Evolutionary conservation across 2,329 filamentous ascomycete species (phyloP), one percentile per base, ranked within the genome.

Genomic region (Trichoderma koningiopsis): DNA sequence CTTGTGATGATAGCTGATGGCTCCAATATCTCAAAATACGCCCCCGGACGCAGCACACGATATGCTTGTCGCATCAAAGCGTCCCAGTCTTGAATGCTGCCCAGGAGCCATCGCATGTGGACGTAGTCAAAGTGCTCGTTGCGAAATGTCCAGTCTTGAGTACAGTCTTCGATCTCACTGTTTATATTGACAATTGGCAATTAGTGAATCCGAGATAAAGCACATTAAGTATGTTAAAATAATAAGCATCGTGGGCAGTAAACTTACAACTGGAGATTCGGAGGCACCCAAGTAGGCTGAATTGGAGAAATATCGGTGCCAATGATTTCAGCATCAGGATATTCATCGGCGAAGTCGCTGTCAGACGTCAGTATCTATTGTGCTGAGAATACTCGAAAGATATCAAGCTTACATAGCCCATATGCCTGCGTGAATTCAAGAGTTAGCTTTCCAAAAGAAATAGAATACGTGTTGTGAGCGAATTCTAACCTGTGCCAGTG

Each of bases 281-380:
- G 33, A 53, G 67, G 59, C 19, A 89, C 83, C 79, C 85, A 85
- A 37, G 77, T 78, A 0, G 86, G 86, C 73, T 88, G 86, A 10
- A 87, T 86, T 0, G 86, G 85, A 11, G 83, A 86, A 19, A 88
- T 81, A 73, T 89, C 86, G 2, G 84, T 86, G 47, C 86, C 87
- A 40, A 82, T 80, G 1, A 78, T 83, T 76, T 75, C 79, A 63
- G 75, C 82, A 70, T 79, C 73, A 11, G 84, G 83, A 49, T 82
- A 83, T 3, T 81, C 70, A 66, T 85, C 76, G 72, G 80, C 76
- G 63, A 80, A 76, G 70, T 88, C 87, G 66, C 89, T 88, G 2
- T 86, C 85, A 88, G 67, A 86, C 83, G 35, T 66, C 6, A 66
- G 11, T 27, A 35, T 3, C 11, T 5, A 13, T 86, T 69, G 87